Evolutionary conservation across 2,329 filamentous ascomycete species (phyloP).

Genomic region (Ophiostoma ips): DNA sequence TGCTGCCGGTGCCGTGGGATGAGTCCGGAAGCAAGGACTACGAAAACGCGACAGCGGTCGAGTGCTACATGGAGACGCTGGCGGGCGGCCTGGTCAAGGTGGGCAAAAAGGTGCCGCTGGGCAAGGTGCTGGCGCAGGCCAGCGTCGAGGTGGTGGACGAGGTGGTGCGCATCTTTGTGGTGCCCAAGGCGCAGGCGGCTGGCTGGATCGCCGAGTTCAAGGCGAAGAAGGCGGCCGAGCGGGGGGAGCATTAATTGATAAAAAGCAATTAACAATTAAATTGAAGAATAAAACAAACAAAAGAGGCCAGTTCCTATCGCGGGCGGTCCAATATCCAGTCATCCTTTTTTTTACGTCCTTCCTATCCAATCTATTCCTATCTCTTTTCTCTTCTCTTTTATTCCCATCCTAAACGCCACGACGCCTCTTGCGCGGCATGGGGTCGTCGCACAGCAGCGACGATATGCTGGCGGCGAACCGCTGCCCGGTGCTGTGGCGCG

Average conservation of each 20-base stretch:
- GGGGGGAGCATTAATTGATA: constrained; percentile 10
- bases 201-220: constrained; percentile 82
- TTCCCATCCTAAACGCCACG: background rate
- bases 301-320: background rate
- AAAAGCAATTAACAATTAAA: background rate
- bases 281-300: background rate
- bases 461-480: constrained; percentile 2
- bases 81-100: constrained; percentile 74
- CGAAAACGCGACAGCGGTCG: constrained; percentile 54
- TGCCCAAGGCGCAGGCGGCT: constrained; percentile 56
- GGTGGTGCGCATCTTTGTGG: constrained; percentile 66
- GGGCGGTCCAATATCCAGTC: background rate
- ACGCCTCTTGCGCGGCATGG: constrained; percentile 1
- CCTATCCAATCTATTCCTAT: background rate
- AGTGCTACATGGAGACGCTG: constrained; percentile 79
- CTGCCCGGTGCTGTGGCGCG: background rate
- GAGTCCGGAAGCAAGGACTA: constrained; percentile 39
- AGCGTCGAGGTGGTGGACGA: constrained; percentile 82
- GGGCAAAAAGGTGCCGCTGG: constrained; percentile 66
- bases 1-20: constrained; percentile 87
- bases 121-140: constrained; percentile 56
- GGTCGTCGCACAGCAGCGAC: constrained; percentile 5
- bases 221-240: constrained; percentile 46
- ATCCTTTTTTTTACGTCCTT: background rate
- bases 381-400: background rate